Conservation (phyloP, 2,329 filamentous ascomycete genomes). For the Daldinia sp. region DNA sequence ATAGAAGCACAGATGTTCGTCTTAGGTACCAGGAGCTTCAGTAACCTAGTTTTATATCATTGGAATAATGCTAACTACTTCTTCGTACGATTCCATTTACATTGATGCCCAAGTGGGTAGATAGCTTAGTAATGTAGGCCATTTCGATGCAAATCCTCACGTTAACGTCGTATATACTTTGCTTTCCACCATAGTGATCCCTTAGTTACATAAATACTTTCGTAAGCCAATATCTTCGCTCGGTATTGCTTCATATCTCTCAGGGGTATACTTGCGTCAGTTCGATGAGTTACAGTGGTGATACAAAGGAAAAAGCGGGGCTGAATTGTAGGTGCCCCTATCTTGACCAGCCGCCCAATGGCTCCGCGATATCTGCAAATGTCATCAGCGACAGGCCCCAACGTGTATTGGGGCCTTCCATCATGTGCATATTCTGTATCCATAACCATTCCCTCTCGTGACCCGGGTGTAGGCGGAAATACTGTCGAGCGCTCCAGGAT, state of each 20-base stretch:
- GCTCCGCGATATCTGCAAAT: conserved; percentile 37
- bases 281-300: neutral
- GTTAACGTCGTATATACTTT: neutral
- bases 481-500: conserved; percentile 42
- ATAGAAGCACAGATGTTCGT: too few species aligned
- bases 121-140: neutral
- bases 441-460: conserved; percentile 38
- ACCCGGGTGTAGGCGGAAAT: conserved; percentile 41
- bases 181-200: neutral
- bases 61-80: too few species aligned
- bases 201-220: neutral
- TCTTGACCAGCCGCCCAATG: conserved; percentile 24
- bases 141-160: neutral
- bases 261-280: conserved; percentile 1
- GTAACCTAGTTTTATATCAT: too few species aligned
- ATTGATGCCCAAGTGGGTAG: too few species aligned
- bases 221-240: neutral
- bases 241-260: neutral
- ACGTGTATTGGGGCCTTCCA: conserved; percentile 39
- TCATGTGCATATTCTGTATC: conserved; percentile 40
- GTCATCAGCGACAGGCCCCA: conserved; percentile 41
- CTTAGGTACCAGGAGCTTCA: too few species aligned
- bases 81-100: too few species aligned
- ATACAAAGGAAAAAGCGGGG: conserved; percentile 1
- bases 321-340: neutral